Conservation (phyloP, 192 early-diverging fungal genomes). For the Coemansia asiatica region DNA sequence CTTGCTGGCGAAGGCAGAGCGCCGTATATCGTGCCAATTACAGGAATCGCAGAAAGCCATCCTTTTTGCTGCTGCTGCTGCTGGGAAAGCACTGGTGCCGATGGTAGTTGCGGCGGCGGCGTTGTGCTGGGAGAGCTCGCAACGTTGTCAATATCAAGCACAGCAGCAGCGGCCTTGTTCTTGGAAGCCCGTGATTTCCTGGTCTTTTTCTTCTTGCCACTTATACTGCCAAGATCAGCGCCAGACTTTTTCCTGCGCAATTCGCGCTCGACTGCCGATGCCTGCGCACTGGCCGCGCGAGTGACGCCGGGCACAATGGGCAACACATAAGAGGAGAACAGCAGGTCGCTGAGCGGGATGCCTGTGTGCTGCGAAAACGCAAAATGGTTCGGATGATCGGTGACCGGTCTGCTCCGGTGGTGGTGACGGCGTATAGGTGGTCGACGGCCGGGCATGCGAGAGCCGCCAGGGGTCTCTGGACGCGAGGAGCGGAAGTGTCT, state of each 20-base stretch:
- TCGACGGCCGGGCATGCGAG: constrained; percentile 8
- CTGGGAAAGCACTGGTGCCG: background rate
- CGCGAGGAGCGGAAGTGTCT: constrained; percentile 20
- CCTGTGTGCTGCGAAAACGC: constrained; percentile 80
- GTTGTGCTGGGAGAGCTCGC: constrained; percentile 1
- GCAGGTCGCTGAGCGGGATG: constrained; percentile 68
- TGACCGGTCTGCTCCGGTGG: constrained; percentile 25
- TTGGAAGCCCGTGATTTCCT: background rate
- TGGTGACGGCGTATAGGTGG: constrained; percentile 26
- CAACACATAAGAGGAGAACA: constrained; percentile 64
- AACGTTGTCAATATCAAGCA: background rate
- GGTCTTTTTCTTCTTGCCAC: constrained; percentile 1
- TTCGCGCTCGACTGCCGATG: constrained; percentile 39
- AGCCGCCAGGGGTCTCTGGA: constrained; percentile 19
- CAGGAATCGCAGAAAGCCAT: constrained; percentile 39
- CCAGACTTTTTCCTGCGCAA: constrained; percentile 29
- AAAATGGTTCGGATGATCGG: constrained; percentile 63
- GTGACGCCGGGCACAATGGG: constrained; percentile 51
- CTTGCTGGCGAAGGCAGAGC: constrained; percentile 31
- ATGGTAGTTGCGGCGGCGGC: background rate
- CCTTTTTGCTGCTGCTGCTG: constrained; percentile 8
- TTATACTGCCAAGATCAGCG: background rate
- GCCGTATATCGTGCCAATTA: constrained; percentile 34
- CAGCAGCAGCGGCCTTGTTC: background rate
- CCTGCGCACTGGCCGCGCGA: constrained; percentile 35